Evolutionary conservation across 2,329 filamentous ascomycete species (phyloP).

Genomic region (Madurella mycetomatis): DNA sequence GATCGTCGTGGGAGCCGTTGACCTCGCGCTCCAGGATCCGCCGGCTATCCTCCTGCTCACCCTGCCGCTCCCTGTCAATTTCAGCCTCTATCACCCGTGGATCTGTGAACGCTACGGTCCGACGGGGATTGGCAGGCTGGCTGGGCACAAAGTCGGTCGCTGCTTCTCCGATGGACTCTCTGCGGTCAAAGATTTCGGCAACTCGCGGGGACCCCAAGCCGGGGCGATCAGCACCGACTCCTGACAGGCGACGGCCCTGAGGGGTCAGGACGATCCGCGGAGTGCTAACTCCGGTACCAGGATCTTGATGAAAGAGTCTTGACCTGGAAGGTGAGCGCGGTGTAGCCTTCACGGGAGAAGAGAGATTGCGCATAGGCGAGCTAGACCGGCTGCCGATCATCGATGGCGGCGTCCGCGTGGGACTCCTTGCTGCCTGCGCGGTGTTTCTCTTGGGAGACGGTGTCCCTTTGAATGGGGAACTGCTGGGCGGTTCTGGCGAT

Average conservation of each 20-base stretch:
- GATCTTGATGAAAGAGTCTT: conserved; percentile 51
- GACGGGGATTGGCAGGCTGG: conserved; percentile 32
- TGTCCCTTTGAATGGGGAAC: conserved; percentile 13
- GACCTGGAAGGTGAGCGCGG: conserved; percentile 27
- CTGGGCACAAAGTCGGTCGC: conserved; percentile 60
- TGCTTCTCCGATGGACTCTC: conserved; percentile 66
- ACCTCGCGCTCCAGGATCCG: conserved; percentile 51
- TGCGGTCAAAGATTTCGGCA: conserved; percentile 64
- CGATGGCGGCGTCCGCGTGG: conserved; percentile 21
- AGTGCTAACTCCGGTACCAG: conserved; percentile 51
- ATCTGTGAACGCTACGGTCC: conserved; percentile 60
- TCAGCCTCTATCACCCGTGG: conserved; percentile 59
- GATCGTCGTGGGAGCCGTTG: conserved; percentile 47
- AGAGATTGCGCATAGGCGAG: conserved; percentile 25
- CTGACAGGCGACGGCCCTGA: conserved; percentile 56
- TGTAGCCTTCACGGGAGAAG: conserved; percentile 29
- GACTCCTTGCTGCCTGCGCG: conserved; percentile 7
- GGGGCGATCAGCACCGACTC: conserved; percentile 63
- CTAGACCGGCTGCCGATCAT: conserved; percentile 27
- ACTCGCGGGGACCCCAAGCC: conserved; percentile 74
- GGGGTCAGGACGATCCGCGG: conserved; percentile 63
- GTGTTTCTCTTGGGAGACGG: conserved; percentile 13
- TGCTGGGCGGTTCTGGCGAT: conserved; percentile 17
- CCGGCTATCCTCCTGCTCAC: conserved; percentile 59
- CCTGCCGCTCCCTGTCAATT: conserved; percentile 56